phyloP scores from a whole-genome alignment of 345 rosid species.

The Viola odorata region DNA sequence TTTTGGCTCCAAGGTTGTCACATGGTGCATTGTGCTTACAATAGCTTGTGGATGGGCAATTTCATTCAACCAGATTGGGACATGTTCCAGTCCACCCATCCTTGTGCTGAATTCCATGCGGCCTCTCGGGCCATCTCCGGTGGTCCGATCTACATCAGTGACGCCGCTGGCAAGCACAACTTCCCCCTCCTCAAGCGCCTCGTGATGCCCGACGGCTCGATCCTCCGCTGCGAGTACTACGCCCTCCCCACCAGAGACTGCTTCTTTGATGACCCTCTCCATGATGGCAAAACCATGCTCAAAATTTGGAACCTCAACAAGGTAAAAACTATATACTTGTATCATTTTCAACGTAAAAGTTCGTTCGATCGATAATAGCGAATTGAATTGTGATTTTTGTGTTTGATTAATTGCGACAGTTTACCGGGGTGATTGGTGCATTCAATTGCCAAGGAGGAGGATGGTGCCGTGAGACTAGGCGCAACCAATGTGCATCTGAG shows the following conservation, averaged over 20 bases:
- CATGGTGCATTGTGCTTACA: slow-evolving; percentile 99
- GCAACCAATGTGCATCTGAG: slow-evolving; percentile 66
- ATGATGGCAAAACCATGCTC: slow-evolving; percentile 98
- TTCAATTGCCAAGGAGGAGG: slow-evolving; percentile 99
- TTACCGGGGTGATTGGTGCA: slow-evolving; percentile 72
- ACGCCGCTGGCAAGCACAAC: slow-evolving; percentile 76
- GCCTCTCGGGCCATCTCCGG: slow-evolving; percentile 96
- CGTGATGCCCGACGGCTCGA: slow-evolving; percentile 69
- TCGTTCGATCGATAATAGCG: neutral
- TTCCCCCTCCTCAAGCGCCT: slow-evolving; percentile 62
- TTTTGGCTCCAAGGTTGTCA: slow-evolving; percentile 99
- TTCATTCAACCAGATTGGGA: slow-evolving; percentile 99
- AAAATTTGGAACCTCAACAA: slow-evolving; percentile 97
- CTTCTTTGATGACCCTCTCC: slow-evolving; percentile 86
- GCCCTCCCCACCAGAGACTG: slow-evolving; percentile 92
- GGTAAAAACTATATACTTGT: slow-evolving; percentile 35
- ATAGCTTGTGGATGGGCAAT: slow-evolving; percentile 98
- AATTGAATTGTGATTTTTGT: neutral
- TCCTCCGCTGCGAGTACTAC: slow-evolving; percentile 73
- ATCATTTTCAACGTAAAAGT: neutral
- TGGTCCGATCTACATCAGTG: slow-evolving; percentile 85
- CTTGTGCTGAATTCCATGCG: slow-evolving; percentile 92
- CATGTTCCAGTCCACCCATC: slow-evolving; percentile 97
- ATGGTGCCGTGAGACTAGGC: slow-evolving; percentile 74
- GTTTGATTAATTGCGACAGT: slow-evolving; percentile 30